Base-by-base conservation (phyloP, 495 filamentous ascomycete species). In the Amniculicola lignicola region DNA sequence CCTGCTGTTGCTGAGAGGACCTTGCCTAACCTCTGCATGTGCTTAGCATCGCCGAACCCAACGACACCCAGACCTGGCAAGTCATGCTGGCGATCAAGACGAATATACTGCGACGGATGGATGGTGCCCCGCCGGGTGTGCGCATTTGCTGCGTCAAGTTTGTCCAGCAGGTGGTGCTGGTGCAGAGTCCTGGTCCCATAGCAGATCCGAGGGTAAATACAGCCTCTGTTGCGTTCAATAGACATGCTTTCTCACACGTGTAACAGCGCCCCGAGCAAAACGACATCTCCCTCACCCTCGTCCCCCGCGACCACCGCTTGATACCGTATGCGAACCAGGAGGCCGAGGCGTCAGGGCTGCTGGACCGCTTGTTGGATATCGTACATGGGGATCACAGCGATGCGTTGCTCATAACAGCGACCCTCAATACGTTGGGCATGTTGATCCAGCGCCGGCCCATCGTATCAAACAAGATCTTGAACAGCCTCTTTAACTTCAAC, bases 111-210 rank as follows among this genome's bases (percentile, higher is more conserved):
- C 82, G 79, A 41, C 81, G 90, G 67, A 96, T 91, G 93, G 93
- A 97, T 70, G 77, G 77, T 19, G 89, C 88, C 9, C 75, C 81
- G 2, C 75, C 82, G 7, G 83, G 88, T 0, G 82, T 97, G 38
- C 86, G 85, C 66, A 79, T 96, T 65, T 92, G 89, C 77, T 96
- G 93, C 71, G 87, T 96, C 77, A 98, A 98, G 68, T 97, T 98
- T 65, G 84, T 88, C 14, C 91, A 97, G 74, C 81, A 88, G 22
- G 89, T 97, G 29, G 87, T 98, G 37, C 85, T 95, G 49, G 85
- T 89, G 5, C 92, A 98, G 68, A 96, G 90, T 5, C 85, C 84
- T 12, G 90, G 89, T 31, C 71, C 83, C 56, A 85, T 90, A 60
- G 76, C 83, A 23, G 93, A 97, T 68, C 89, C 88, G 54, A 84